Evolutionary conservation across 805 yeast genomes (phyloP), one percentile per base, ranked within the genome.

Genomic region (Ogataea minuta): DNA sequence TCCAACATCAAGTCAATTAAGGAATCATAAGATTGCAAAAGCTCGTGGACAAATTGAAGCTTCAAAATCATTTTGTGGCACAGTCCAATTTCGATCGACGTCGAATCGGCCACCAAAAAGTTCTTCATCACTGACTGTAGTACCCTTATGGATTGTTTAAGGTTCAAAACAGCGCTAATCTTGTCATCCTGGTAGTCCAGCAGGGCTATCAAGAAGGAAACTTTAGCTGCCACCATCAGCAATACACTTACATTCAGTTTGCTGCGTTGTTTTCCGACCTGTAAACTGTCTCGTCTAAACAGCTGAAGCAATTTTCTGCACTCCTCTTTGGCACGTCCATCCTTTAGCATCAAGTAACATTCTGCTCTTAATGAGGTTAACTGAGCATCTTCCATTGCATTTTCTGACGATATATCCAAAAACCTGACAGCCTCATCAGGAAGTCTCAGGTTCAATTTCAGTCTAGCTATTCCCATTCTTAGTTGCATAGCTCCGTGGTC

Each of bases 121-220:
- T 70, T 73, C 41, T 72, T 74, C 28, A 80, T 41, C 7, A 81
- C 57, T 0, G 85, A 77, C 40, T 73, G 71, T 7, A 76, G 54
- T 5, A 82, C 56, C 45, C 78, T 74, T 2, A 79, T 59, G 1
- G 79, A 66, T 9, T 70, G 62, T 41, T 74, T 79, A 10, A 68
- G 56, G 30, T 75, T 74, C 9, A 43, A 14, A 16, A 67, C 57
- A 4, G 74, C 62, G 6, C 53, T 57, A 2, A 56, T 32, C 28
- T 52, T 50, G n/a, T 61, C 55, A 0, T 45, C 39, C n/a, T 46
- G 31, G 23, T 31, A 36, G 17, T 59, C 54, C 23, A 64, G 45
- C 14, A 46, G 35, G 1, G 68, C 49, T 2, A 67, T 48, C 6
- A 67, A 28, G 16, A 50, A 36, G 29, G 71, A 72, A 36, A 72